Conservation (phyloP, 805 yeast genomes). For the Brettanomyces nanus region DNA sequence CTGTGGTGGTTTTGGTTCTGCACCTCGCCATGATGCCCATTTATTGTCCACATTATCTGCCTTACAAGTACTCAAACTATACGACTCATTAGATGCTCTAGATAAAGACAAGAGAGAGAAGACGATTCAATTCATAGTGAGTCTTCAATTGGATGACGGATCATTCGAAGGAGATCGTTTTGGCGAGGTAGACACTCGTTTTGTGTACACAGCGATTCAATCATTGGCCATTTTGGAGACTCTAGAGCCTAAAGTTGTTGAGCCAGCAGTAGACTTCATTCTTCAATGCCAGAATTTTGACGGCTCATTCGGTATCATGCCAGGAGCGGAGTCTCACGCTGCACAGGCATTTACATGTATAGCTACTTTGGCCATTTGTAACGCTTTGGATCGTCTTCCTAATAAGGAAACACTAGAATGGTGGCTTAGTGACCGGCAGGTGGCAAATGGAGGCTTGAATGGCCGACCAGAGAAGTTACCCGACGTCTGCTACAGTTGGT, state of each 20-base stretch:
- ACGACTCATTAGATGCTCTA: conserved; percentile 45
- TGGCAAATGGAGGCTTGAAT: conserved; percentile 81
- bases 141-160: conserved; percentile 53
- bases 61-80: conserved; percentile 66
- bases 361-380: conserved; percentile 68
- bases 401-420: conserved; percentile 48
- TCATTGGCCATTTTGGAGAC: conserved; percentile 61
- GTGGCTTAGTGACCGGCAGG: conserved; percentile 92
- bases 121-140: conserved; percentile 31
- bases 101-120: conserved; percentile 18
- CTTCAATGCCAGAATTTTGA: conserved; percentile 77
- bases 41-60: conserved; percentile 79
- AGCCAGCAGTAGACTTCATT: conserved; percentile 60
- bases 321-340: conserved; percentile 93
- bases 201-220: conserved; percentile 75
- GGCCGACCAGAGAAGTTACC: conserved; percentile 95
- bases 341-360: conserved; percentile 87
- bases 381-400: conserved; percentile 39
- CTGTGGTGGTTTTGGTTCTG: conserved; percentile 83
- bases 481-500: conserved; percentile 98
- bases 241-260: conserved; percentile 37
- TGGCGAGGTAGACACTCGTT: conserved; percentile 91
- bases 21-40: conserved; percentile 86
- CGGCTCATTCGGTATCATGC: conserved; percentile 90
- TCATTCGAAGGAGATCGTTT: conserved; percentile 84